Evolutionary conservation across 192 early-diverging fungal genomes (phyloP), one percentile per base, ranked within the genome.

Genomic region (Dissophora globulifera): DNA sequence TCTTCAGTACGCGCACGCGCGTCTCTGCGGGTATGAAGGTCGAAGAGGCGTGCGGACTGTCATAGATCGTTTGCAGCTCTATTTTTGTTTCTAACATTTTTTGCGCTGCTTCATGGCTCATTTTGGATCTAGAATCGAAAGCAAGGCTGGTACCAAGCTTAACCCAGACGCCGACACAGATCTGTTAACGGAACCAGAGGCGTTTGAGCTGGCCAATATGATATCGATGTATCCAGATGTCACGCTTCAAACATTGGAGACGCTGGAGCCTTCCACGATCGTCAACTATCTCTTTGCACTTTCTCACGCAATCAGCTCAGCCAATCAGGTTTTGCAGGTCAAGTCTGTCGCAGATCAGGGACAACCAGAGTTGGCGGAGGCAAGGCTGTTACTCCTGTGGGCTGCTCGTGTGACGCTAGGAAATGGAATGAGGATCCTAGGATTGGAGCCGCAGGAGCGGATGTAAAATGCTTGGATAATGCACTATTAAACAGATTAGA

Each of bases 1-100:
- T 76, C 82, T 98, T 8, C 96, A 97, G 83, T 99, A 96, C 76
- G 91, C 96, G 10, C 93, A 99, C 79, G 89, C 97, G 7, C 92
- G 97, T 19, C 83, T 96, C 35, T 93, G 92, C 79, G 94, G 94
- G 85, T 84, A 78, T n/a, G n/a, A n/a, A n/a, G n/a, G n/a, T n/a
- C n/a, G n/a, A n/a, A n/a, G n/a, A n/a, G n/a, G n/a, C n/a, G n/a
- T n/a, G n/a, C n/a, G n/a, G n/a, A n/a, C n/a, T n/a, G n/a, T n/a
- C n/a, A n/a, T n/a, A n/a, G n/a, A n/a, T n/a, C n/a, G n/a, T n/a
- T n/a, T n/a, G n/a, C n/a, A n/a, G n/a, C n/a, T n/a, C n/a, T n/a
- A n/a, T n/a, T n/a, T n/a, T n/a, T n/a, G n/a, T n/a, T n/a, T n/a
- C n/a, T n/a, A n/a, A n/a, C n/a, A n/a, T n/a, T n/a, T n/a, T n/a